phyloP scores from a whole-genome alignment of 2,329 filamentous ascomycete genomes.

The Aspergillus oerlinghausenensis region DNA sequence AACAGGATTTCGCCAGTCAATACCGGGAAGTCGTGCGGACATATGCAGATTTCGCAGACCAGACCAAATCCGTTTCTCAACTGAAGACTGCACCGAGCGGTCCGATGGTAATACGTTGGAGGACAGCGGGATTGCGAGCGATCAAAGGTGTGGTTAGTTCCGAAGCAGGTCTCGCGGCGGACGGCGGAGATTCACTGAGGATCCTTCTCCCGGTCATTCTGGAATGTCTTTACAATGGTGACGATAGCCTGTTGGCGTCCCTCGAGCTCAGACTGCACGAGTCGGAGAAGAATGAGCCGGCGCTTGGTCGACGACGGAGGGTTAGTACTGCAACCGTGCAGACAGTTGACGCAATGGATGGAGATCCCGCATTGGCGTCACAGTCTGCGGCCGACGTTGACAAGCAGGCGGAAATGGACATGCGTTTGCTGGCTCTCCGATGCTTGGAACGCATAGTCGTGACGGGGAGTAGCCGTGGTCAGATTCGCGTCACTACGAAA shows the following conservation, averaged over 20 bases:
- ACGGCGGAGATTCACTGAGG: constrained; percentile 70
- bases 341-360: constrained; percentile 65
- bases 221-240: constrained; percentile 70
- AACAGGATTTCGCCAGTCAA: constrained; percentile 74
- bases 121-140: constrained; percentile 68
- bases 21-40: constrained; percentile 76
- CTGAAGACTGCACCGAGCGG: constrained; percentile 57
- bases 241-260: constrained; percentile 60
- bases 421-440: constrained; percentile 75
- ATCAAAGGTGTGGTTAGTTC: constrained; percentile 77
- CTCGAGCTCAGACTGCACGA: constrained; percentile 63
- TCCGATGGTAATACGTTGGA: constrained; percentile 74
- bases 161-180: constrained; percentile 71
- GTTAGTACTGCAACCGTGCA: constrained; percentile 75
- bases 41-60: constrained; percentile 74
- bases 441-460: constrained; percentile 84
- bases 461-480: constrained; percentile 68
- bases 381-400: constrained; percentile 84
- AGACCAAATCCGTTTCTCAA: constrained; percentile 45
- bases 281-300: constrained; percentile 65
- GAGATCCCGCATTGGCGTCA: constrained; percentile 61
- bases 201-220: constrained; percentile 79
- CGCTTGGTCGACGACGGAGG: constrained; percentile 60
- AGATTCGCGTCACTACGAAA: constrained; percentile 72
- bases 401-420: constrained; percentile 82